Percentiles rank a stretch among this genome's conserved stretches.
These are phyloP conservation scores for Ustilago bromivora DNA, from an alignment of 1,284 basidiomycete species.

Conservation along the genomic window DNA sequence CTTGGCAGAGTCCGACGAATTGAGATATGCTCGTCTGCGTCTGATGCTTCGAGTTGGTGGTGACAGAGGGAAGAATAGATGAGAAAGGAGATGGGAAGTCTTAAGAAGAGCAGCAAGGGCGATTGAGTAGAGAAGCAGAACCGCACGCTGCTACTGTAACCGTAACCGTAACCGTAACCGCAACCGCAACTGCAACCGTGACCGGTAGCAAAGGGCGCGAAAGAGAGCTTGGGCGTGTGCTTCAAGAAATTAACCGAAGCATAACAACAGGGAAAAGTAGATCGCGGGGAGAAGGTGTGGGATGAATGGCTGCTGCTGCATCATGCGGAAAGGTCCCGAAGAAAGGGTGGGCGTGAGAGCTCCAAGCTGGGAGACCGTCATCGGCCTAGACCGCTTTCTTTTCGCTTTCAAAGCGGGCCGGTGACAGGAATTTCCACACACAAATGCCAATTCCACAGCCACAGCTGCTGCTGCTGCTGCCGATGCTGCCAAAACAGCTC, in stretches of 20 bases:
- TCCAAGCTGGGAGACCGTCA: constrained; percentile 15
- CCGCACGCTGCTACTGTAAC: neutral
- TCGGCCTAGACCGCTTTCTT: constrained; percentile 35
- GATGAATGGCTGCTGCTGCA: neutral
- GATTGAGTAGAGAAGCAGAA: neutral
- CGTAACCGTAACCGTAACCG: neutral
- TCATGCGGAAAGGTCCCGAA: constrained; percentile 14
- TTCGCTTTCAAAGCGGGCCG: constrained; percentile 29
- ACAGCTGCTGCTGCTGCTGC: no score
- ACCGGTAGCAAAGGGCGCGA: neutral
- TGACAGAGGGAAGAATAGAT: neutral
- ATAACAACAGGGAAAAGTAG: neutral
- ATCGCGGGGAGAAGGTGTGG: neutral
- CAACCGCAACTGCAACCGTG: neutral
- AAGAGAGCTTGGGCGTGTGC: neutral
- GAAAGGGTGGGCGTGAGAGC: neutral
- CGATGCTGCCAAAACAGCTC: neutral
- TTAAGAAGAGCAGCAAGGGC: neutral
- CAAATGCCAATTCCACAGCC: no score
- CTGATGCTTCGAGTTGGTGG: neutral
- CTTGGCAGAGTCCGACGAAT: no score
- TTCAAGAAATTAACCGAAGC: constrained; percentile 5
- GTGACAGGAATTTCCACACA: neutral
- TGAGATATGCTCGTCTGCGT: no score
- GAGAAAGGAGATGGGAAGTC: neutral